phyloP scores from a whole-genome alignment of 2,329 filamentous ascomycete species.

The Hypoxylon sp. region DNA sequence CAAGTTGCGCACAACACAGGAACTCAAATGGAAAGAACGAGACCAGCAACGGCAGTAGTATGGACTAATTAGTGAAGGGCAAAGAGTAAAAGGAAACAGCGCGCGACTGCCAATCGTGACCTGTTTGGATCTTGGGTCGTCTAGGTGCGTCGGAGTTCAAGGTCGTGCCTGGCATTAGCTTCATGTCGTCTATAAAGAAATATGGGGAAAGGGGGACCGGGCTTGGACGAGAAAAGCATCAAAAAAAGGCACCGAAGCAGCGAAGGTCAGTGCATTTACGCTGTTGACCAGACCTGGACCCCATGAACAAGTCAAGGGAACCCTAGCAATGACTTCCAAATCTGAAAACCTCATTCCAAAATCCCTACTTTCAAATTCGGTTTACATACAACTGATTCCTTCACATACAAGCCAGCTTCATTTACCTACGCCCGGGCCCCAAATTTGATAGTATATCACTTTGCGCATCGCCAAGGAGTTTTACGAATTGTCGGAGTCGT shows the following conservation, averaged over 20 bases:
- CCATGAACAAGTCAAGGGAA: slow-evolving; percentile 35
- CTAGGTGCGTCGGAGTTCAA: slow-evolving; percentile 22
- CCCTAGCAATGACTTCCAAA: slow-evolving; percentile 34
- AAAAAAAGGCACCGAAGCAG: slow-evolving; percentile 23
- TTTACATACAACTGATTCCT: slow-evolving; percentile 12
- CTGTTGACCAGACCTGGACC: slow-evolving; percentile 19
- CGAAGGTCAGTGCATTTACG: slow-evolving; percentile 28
- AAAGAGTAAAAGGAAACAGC: slow-evolving; percentile 16
- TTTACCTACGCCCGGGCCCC: slow-evolving; percentile 5
- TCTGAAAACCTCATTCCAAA: slow-evolving; percentile 38
- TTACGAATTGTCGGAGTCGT: slow-evolving; percentile 5
- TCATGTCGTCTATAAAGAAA: slow-evolving; percentile 38
- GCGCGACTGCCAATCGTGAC: slow-evolving; percentile 29
- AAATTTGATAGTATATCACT: slow-evolving; percentile 7
- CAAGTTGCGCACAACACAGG: slow-evolving; percentile 29
- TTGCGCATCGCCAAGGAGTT: neutral
- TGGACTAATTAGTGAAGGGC: neutral
- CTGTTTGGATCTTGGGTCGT: slow-evolving; percentile 22
- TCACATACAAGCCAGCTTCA: neutral
- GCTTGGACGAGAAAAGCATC: slow-evolving; percentile 33
- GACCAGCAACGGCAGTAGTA: slow-evolving; percentile 2
- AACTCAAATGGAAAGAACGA: slow-evolving; percentile 31
- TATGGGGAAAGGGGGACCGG: slow-evolving; percentile 41
- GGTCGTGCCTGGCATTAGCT: slow-evolving; percentile 45
- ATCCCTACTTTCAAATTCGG: slow-evolving; percentile 32